A percentile compares a stretch with the other conserved stretches of the same genome.
phyloP scores from a whole-genome alignment of 768 basidiomycete species.

The Pisolithus orientalis region DNA sequence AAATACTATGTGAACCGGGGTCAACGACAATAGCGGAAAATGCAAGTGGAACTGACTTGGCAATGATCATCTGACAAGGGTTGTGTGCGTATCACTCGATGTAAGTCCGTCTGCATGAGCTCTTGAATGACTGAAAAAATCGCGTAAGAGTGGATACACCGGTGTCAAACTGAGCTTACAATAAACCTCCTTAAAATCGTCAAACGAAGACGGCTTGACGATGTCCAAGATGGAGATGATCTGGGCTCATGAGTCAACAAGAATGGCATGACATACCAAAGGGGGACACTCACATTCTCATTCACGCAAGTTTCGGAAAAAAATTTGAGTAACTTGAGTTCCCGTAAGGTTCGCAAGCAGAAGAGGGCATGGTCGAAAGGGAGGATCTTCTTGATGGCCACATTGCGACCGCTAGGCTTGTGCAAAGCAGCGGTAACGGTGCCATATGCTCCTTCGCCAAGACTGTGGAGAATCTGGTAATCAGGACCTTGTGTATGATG shows the following conservation, averaged over 20 bases:
- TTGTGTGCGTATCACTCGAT: constrained; percentile 87
- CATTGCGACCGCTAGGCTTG: constrained; percentile 71
- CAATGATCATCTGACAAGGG: constrained; percentile 88
- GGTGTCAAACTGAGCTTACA: constrained; percentile 35
- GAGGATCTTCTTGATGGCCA: constrained; percentile 93
- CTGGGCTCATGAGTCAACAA: constrained; percentile 29
- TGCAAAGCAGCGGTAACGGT: constrained; percentile 87
- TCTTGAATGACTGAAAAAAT: constrained; percentile 64
- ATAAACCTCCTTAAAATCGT: constrained; percentile 84
- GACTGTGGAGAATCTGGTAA: constrained; percentile 66
- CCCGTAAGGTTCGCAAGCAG: constrained; percentile 82
- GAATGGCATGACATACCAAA: no score
- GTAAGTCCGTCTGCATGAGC: constrained; percentile 86
- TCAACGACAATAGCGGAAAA: not conserved
- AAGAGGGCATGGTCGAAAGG: constrained; percentile 94
- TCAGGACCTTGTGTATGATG: constrained; percentile 46
- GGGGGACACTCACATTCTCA: constrained; percentile 51
- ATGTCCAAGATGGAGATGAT: constrained; percentile 93
- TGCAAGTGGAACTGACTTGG: constrained; percentile 39
- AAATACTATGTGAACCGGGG: constrained; percentile 49
- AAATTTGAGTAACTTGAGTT: constrained; percentile 86
- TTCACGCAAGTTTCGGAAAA: constrained; percentile 75
- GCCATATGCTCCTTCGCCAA: constrained; percentile 87
- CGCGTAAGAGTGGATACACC: constrained; percentile 3
- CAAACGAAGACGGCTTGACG: constrained; percentile 68